Percentiles rank a stretch among this genome's conserved stretches.
phyloP scores from a whole-genome alignment of 2,329 filamentous ascomycete genomes.

The Dothistroma pini region DNA sequence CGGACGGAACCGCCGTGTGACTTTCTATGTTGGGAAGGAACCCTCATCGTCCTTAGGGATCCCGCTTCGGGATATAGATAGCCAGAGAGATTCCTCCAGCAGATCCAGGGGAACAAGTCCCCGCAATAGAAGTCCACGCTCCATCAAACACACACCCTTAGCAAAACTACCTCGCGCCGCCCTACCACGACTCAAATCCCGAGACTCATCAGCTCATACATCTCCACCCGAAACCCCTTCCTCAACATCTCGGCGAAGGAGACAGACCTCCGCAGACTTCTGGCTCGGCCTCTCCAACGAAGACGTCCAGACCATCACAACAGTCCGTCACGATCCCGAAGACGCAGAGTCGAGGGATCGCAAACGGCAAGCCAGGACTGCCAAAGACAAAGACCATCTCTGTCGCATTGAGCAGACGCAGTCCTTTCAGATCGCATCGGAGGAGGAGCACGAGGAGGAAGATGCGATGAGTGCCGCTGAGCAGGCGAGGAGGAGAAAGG shows the following conservation, averaged over 20 bases:
- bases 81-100: neutral
- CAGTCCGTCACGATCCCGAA: constrained; percentile 14
- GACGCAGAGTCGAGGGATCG: constrained; percentile 1
- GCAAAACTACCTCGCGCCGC: neutral
- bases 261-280: constrained; percentile 9
- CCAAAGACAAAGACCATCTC: neutral
- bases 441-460: neutral
- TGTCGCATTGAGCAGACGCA: neutral
- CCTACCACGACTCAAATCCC: neutral
- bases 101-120: neutral
- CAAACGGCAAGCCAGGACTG: neutral
- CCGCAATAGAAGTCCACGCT: neutral
- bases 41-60: neutral
- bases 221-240: neutral
- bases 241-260: neutral
- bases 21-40: neutral
- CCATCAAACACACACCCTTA: neutral
- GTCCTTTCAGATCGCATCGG: neutral
- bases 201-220: neutral
- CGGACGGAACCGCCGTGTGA: constrained; percentile 3
- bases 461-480: neutral
- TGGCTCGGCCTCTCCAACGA: constrained; percentile 10
- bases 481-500: neutral
- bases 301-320: constrained; percentile 12
- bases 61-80: neutral